These are phyloP conservation scores for Penicillium sp. DNA, from an alignment of 2,329 filamentous ascomycete species.

Conservation along the genomic window DNA sequence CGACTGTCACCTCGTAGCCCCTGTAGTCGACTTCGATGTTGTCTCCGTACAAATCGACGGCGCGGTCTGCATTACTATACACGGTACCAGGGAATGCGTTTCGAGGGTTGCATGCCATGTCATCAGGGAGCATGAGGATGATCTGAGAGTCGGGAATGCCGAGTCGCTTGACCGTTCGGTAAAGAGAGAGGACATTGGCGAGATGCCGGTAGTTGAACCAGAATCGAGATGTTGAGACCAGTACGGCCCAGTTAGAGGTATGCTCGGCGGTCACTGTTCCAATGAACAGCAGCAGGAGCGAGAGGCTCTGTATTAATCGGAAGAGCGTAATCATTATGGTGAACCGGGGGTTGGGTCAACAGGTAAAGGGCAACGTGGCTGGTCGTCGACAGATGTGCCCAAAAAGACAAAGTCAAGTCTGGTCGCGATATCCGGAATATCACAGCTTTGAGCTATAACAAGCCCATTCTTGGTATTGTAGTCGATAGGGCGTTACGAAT, in stretches of 20 bases:
- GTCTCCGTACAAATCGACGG: constrained; percentile 93
- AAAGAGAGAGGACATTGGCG: constrained; percentile 94
- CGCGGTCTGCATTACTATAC: constrained; percentile 96
- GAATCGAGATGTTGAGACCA: constrained; percentile 97
- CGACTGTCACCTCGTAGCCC: constrained; percentile 96
- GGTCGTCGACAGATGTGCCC: neutral
- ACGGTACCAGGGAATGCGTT: constrained; percentile 97
- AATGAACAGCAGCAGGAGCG: constrained; percentile 23
- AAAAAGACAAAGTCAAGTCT: neutral
- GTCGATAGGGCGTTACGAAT: constrained; percentile 1
- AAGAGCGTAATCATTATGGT: constrained; percentile 28
- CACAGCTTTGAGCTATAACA: neutral
- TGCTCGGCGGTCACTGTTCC: constrained; percentile 50
- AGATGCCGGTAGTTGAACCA: constrained; percentile 99
- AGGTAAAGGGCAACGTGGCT: neutral
- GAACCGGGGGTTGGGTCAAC: constrained; percentile 1
- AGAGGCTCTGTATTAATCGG: constrained; percentile 26
- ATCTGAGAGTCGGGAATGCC: constrained; percentile 98
- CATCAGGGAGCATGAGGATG: constrained; percentile 99
- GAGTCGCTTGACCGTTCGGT: constrained; percentile 95
- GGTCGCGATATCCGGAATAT: neutral
- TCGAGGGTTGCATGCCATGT: constrained; percentile 98
- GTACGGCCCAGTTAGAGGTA: constrained; percentile 98
- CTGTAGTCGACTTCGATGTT: constrained; percentile 99
- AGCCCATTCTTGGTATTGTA: constrained; percentile 6